Percentiles rank a stretch among this genome's conserved stretches.
Conservation (phyloP, 345 rosid species). For the Aethionema arabicum region DNA sequence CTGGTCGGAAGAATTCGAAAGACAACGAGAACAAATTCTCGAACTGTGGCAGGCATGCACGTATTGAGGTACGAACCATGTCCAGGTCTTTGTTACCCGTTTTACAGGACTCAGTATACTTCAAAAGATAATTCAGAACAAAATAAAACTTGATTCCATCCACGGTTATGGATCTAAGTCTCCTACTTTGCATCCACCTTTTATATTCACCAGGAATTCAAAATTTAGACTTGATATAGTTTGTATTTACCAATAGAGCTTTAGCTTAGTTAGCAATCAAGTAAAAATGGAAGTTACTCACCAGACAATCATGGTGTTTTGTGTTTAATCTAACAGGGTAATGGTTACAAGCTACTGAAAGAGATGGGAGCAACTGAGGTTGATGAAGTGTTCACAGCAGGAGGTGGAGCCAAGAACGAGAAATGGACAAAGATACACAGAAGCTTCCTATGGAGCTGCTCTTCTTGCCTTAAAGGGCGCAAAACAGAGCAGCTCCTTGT, state of each 20-base stretch:
- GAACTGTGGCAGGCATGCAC: slow-evolving; percentile 91
- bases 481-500: slow-evolving; percentile 16
- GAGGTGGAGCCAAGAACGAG: slow-evolving; percentile 82
- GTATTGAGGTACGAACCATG: slow-evolving; percentile 61
- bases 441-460: slow-evolving; percentile 94
- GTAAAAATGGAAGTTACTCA: background rate
- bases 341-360: slow-evolving; percentile 66
- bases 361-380: slow-evolving; percentile 78
- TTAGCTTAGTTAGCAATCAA: background rate
- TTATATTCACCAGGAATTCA: background rate
- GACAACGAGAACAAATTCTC: slow-evolving; percentile 58
- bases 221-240: slow-evolving; percentile 18
- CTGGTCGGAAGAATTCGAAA: slow-evolving; percentile 71
- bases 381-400: slow-evolving; percentile 79
- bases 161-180: background rate
- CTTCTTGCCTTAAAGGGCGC: slow-evolving; percentile 71
- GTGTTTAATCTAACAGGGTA: slow-evolving; percentile 47
- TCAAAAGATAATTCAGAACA: background rate
- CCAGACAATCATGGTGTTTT: background rate
- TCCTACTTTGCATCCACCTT: slow-evolving; percentile 5
- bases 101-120: slow-evolving; percentile 2
- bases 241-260: background rate
- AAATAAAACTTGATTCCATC: background rate
- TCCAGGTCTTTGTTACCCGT: slow-evolving; percentile 7
- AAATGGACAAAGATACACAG: slow-evolving; percentile 84